Evolutionary conservation across 2,329 filamentous ascomycete species (phyloP).

Genomic region (Penicillium sp.): DNA sequence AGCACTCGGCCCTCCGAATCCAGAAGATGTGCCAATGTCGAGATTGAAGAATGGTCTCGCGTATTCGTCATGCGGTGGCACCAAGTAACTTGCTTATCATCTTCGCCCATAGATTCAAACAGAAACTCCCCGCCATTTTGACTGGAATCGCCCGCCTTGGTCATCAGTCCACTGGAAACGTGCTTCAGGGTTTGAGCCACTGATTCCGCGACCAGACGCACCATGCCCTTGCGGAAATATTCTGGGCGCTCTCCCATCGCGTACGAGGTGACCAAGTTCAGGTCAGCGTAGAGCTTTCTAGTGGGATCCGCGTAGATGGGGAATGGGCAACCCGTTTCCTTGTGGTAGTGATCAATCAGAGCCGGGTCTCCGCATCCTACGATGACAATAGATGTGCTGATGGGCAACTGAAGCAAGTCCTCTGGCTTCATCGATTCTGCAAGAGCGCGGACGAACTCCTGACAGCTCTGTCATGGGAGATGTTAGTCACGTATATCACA

Average conservation of each 20-base stretch:
- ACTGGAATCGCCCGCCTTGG: constrained; percentile 45
- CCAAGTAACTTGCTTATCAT: constrained; percentile 59
- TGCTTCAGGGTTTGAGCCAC: constrained; percentile 60
- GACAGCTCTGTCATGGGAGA: constrained; percentile 60
- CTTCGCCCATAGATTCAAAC: constrained; percentile 53
- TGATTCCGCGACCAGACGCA: constrained; percentile 47
- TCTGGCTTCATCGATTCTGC: constrained; percentile 54
- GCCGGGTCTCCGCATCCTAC: constrained; percentile 70
- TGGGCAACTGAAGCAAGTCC: constrained; percentile 46
- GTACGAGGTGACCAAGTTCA: constrained; percentile 68
- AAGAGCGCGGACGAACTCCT: constrained; percentile 67
- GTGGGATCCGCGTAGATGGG: constrained; percentile 76
- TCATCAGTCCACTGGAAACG: constrained; percentile 13
- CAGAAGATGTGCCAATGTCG: constrained; percentile 10
- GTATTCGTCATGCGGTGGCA: constrained; percentile 80
- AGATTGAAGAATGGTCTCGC: constrained; percentile 72
- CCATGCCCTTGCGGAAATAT: constrained; percentile 59
- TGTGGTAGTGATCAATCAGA: constrained; percentile 65
- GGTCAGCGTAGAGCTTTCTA: constrained; percentile 61
- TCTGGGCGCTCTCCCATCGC: constrained; percentile 60
- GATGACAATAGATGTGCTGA: constrained; percentile 62
- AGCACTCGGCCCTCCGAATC: constrained; percentile 3
- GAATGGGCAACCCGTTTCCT: constrained; percentile 64
- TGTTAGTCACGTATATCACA: not conserved
- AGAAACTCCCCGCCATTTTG: constrained; percentile 77